These are phyloP conservation scores for Coniella lustricola DNA, from an alignment of 2,329 filamentous ascomycete species.

Conservation along the genomic window DNA sequence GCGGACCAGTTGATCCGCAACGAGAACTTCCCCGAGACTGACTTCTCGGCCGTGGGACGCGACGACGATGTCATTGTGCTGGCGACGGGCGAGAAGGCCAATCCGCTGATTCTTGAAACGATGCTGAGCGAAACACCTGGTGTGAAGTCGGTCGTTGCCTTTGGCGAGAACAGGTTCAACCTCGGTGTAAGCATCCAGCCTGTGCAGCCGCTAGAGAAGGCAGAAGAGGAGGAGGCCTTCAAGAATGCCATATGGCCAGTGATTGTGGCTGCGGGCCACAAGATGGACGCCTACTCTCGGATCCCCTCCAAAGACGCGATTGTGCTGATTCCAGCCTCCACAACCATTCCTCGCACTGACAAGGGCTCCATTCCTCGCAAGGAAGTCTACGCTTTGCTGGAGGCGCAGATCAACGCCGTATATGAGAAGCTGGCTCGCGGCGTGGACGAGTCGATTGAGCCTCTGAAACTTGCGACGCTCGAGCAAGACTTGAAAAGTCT, in stretches of 20 bases:
- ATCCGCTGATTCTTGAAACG: background rate
- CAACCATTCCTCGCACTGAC: background rate
- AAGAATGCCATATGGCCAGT: background rate
- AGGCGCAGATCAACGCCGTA: background rate
- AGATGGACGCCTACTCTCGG: constrained; percentile 1
- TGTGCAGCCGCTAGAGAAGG: background rate
- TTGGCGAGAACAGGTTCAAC: background rate
- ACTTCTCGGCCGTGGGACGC: background rate
- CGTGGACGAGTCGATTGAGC: background rate
- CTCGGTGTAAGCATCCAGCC: background rate
- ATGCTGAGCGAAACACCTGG: background rate
- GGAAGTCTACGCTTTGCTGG: background rate
- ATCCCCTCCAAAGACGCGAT: background rate
- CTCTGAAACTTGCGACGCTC: background rate
- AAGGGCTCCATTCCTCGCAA: background rate
- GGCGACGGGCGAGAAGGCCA: background rate
- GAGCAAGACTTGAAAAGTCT: background rate
- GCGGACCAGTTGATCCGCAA: background rate
- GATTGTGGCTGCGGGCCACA: background rate
- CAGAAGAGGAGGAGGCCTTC: background rate
- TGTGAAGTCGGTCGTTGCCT: background rate
- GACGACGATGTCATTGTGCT: background rate
- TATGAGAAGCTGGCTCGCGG: background rate
- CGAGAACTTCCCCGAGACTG: background rate
- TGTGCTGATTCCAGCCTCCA: background rate